Conservation (phyloP, 2,329 filamentous ascomycete genomes). For the Acarospora socialis region DNA sequence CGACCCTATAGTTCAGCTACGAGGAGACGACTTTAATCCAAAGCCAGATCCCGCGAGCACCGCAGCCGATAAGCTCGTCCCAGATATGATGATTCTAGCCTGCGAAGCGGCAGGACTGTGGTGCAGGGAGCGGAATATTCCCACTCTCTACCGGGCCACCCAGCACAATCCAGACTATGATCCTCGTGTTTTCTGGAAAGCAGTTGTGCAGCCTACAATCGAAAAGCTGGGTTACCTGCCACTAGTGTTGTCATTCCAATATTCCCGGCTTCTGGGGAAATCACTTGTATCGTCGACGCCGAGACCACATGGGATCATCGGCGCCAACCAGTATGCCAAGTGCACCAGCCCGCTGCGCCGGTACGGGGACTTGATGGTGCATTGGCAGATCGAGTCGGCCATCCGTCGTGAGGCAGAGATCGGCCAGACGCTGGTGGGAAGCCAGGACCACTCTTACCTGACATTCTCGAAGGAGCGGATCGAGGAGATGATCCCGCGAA, state of each 20-base stretch:
- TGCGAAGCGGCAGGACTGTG: constrained; percentile 36
- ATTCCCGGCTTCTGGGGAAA: constrained; percentile 18
- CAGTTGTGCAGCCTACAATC: constrained; percentile 8
- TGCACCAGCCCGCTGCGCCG: constrained; percentile 47
- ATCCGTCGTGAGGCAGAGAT: constrained; percentile 39
- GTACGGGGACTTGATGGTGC: constrained; percentile 45
- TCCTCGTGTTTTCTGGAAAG: constrained; percentile 8
- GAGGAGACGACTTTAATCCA: background rate
- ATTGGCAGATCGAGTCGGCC: constrained; percentile 52
- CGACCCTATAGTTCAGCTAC: constrained; percentile 29
- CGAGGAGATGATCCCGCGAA: constrained; percentile 33
- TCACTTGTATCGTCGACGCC: constrained; percentile 33
- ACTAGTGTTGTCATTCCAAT: background rate
- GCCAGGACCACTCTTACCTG: constrained; percentile 21
- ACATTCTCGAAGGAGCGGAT: constrained; percentile 37
- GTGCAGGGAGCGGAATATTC: constrained; percentile 38
- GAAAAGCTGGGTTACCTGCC: constrained; percentile 7
- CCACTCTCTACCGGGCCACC: constrained; percentile 34
- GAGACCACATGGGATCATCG: constrained; percentile 36
- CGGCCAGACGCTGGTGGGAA: constrained; percentile 27
- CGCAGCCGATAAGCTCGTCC: constrained; percentile 23
- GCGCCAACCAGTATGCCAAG: constrained; percentile 38
- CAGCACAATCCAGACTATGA: constrained; percentile 17
- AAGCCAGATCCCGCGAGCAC: background rate
- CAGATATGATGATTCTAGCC: constrained; percentile 42